A percentile compares a stretch with the other conserved stretches of the same genome.
Evolutionary conservation across 208 protist genomes (phyloP).

Genomic region (Phytomonas sp.): DNA sequence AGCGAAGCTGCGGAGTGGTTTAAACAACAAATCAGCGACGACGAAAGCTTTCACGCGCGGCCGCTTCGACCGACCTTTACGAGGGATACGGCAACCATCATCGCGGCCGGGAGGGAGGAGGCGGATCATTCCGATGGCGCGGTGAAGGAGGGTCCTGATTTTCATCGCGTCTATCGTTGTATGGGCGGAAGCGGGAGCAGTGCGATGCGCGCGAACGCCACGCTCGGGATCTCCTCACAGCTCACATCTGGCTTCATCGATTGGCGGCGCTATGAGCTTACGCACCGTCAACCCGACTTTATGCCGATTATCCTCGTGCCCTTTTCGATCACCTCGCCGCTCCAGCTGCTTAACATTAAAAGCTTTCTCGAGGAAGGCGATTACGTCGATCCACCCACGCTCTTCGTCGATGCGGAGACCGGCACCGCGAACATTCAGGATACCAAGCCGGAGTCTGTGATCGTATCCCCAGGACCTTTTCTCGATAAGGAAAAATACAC

Average conservation of each 20-base stretch:
- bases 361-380: slow-evolving; percentile 68
- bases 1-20: slow-evolving; percentile 27
- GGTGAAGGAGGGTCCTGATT: slow-evolving; percentile 28
- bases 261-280: slow-evolving; percentile 25
- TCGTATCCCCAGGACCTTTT: slow-evolving; percentile 68
- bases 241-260: slow-evolving; percentile 43
- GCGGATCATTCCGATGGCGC: slow-evolving; percentile 8
- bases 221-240: slow-evolving; percentile 11
- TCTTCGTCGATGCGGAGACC: slow-evolving; percentile 63
- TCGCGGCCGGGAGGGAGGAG: background rate
- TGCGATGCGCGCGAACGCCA: background rate
- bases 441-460: slow-evolving; percentile 55
- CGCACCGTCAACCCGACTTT: slow-evolving; percentile 60
- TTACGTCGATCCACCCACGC: slow-evolving; percentile 67
- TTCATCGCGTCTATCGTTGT: slow-evolving; percentile 24
- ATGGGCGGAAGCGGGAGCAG: background rate
- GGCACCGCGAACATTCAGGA: slow-evolving; percentile 59
- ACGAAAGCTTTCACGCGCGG: slow-evolving; percentile 54
- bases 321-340: slow-evolving; percentile 46
- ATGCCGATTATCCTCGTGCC: slow-evolving; percentile 79
- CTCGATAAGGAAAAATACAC: slow-evolving; percentile 56
- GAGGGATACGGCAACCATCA: slow-evolving; percentile 14
- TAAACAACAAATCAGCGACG: slow-evolving; percentile 44
- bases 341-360: slow-evolving; percentile 81
- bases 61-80: slow-evolving; percentile 31